Evolutionary conservation across 129 eudicot species (phyloP).

Genomic region (Lonicera japonica): DNA sequence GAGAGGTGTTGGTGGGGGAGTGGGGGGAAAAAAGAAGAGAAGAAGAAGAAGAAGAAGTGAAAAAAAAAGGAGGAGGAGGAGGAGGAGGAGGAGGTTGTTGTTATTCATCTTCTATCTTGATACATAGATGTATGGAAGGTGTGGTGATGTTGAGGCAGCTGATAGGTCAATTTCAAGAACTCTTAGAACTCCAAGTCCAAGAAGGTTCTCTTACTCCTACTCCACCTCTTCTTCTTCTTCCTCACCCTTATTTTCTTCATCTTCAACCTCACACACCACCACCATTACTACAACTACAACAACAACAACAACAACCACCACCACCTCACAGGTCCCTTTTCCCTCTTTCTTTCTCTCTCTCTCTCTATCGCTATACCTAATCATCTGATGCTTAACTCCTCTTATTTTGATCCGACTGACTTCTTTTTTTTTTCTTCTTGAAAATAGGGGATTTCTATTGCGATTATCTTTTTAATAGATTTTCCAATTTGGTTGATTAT

Average conservation of each 20-base stretch:
- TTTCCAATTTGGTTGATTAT: neutral
- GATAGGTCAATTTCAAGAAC: conserved; percentile 55
- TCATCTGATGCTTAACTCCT: neutral
- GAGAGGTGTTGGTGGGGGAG: conserved; percentile 11
- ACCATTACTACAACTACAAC: conserved; percentile 1
- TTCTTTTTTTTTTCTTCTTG: neutral
- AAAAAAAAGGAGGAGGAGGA: conserved; percentile 1
- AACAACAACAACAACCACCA: conserved; percentile 11
- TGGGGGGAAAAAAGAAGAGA: conserved; percentile 1
- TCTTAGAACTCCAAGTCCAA: conserved; percentile 38
- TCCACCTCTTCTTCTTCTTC: conserved; percentile 29
- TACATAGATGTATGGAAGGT: conserved; percentile 49
- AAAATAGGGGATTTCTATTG: neutral
- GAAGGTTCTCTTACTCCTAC: conserved; percentile 15
- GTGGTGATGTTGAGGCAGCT: conserved; percentile 67
- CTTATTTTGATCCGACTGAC: neutral
- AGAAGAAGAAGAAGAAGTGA: neutral
- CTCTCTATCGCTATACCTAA: conserved; percentile 1
- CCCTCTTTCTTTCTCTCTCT: too few relatives aligned
- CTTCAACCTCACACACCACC: conserved; percentile 21
- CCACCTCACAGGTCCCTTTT: conserved; percentile 30
- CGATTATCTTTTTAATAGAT: neutral
- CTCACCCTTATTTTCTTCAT: conserved; percentile 23
- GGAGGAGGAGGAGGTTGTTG: neutral
- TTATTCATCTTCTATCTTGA: conserved; percentile 1